Evolutionary conservation across 805 yeast species (phyloP).

Genomic region (Schwanniomyces yamadae): DNA sequence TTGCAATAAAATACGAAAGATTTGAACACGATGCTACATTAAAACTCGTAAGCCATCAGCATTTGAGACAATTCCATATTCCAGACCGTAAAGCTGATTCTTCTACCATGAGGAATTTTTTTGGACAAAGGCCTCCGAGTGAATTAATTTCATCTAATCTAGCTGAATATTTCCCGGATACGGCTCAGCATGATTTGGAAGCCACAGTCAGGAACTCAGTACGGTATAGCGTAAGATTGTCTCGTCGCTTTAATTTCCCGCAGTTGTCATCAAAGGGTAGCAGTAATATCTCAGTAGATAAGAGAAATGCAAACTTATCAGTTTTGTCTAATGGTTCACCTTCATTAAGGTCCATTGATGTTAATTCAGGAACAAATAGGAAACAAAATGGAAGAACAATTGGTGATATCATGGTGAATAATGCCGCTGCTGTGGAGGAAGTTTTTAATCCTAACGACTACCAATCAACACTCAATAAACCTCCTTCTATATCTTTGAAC

Average conservation of each 20-base stretch:
- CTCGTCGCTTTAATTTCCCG: conserved; percentile 35
- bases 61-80: conserved; percentile 21
- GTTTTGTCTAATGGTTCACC: conserved; percentile 15
- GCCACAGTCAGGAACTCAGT: conserved; percentile 83
- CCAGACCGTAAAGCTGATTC: conserved; percentile 14
- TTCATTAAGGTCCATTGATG: conserved; percentile 18
- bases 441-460: conserved; percentile 29
- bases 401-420: conserved; percentile 62
- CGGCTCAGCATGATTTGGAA: conserved; percentile 67
- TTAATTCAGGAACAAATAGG: conserved; percentile 8
- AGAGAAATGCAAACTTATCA: conserved; percentile 10
- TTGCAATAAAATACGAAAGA: conserved; percentile 32
- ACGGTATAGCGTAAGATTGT: conserved; percentile 67
- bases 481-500: conserved; percentile 21
- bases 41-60: conserved; percentile 15
- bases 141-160: conserved; percentile 86
- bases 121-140: conserved; percentile 92
- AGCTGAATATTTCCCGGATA: conserved; percentile 88
- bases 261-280: conserved; percentile 9
- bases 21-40: conserved; percentile 16
- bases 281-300: conserved; percentile 11
- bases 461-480: conserved; percentile 26
- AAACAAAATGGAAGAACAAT: conserved; percentile 44
- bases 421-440: conserved; percentile 55
- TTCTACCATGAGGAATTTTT: conserved; percentile 46